Evolutionary conservation across 371 early-diverging fungal species (phyloP).

Genomic region (Apophysomyces trapeziformis): DNA sequence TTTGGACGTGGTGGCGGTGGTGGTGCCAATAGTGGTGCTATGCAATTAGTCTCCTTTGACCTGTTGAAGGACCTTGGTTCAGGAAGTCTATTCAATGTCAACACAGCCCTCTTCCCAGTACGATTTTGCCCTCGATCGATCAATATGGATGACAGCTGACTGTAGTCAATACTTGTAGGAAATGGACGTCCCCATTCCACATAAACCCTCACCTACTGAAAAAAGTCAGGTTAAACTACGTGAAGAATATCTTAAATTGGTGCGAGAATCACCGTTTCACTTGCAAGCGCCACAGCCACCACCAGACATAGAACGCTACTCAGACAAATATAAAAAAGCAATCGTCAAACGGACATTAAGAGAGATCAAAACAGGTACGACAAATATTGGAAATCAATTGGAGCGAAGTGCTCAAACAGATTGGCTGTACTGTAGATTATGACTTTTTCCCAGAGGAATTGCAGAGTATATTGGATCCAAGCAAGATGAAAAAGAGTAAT

Average conservation of each 20-base stretch:
- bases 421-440: conserved; percentile 30
- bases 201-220: conserved; percentile 45
- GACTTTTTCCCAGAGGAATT: conserved; percentile 58
- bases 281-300: conserved; percentile 41
- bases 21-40: conserved; percentile 44
- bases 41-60: conserved; percentile 51
- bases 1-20: conserved; percentile 48
- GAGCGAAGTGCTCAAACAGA: too few relatives aligned
- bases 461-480: conserved; percentile 49
- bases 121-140: conserved; percentile 9
- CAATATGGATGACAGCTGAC: background rate
- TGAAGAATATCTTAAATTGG: conserved; percentile 32
- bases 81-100: conserved; percentile 47
- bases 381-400: background rate
- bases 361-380: conserved; percentile 50
- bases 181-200: conserved; percentile 52
- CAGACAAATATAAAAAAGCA: conserved; percentile 45
- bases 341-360: conserved; percentile 33
- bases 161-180: conserved; percentile 26
- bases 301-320: conserved; percentile 54
- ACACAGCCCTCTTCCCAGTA: conserved; percentile 52
- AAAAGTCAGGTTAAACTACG: conserved; percentile 33
- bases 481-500: conserved; percentile 44
- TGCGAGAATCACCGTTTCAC: conserved; percentile 45
- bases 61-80: conserved; percentile 48